phyloP scores from a whole-genome alignment of 176 grass and related monocot species.

The Microstegium vimineum region DNA sequence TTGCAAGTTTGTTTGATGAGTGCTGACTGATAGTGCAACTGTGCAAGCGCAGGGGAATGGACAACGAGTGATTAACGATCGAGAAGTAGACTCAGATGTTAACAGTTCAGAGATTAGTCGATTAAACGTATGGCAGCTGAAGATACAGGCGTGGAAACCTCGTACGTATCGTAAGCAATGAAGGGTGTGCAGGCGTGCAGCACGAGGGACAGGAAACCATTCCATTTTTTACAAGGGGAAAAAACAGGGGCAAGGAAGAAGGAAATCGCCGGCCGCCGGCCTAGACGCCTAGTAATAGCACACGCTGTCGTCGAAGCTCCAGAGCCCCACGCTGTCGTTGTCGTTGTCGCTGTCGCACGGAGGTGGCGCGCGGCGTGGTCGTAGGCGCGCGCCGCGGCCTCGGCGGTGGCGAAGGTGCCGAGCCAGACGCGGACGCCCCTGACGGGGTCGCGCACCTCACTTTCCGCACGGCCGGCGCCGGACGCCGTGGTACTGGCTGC shows the following conservation, averaged over 20 bases:
- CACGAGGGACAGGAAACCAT: not conserved
- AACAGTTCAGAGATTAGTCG: not conserved
- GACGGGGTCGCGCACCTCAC: slow-evolving; percentile 71
- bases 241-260: too few relatives aligned
- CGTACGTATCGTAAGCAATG: too few relatives aligned
- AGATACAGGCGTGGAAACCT: too few relatives aligned
- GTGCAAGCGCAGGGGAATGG: too few relatives aligned
- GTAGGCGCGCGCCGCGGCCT: slow-evolving; percentile 63
- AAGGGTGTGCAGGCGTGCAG: not conserved
- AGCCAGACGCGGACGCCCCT: slow-evolving; percentile 80
- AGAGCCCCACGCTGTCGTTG: slow-evolving; percentile 29
- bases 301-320: slow-evolving; percentile 57
- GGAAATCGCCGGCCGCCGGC: not conserved
- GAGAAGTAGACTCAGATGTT: not conserved
- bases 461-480: slow-evolving; percentile 71
- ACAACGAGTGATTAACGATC: too few relatives aligned
- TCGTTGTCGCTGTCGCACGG: slow-evolving; percentile 6
- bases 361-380: slow-evolving; percentile 49
- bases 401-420: slow-evolving; percentile 61
- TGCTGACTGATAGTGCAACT: too few relatives aligned
- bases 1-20: too few relatives aligned
- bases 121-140: too few relatives aligned
- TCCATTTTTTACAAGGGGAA: not conserved
- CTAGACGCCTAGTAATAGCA: not conserved
- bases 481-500: slow-evolving; percentile 31